Evolutionary conservation across 371 early-diverging fungal species (phyloP), one percentile per base, ranked within the genome.

Genomic region (Mucor ambiguus): DNA sequence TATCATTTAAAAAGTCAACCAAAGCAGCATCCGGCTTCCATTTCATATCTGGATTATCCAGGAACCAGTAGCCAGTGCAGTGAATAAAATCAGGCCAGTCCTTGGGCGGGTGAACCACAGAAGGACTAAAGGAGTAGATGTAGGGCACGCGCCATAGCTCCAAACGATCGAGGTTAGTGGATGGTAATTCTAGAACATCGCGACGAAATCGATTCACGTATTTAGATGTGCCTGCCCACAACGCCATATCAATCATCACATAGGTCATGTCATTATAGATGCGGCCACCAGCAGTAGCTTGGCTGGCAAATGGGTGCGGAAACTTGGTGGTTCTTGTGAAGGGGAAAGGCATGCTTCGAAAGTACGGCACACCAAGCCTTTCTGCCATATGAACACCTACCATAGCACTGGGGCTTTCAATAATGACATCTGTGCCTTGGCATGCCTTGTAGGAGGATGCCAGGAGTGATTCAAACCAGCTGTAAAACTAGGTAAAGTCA

Each of bases 61-160:
- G 77, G 71, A 92, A 93, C 92, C 92, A 93, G 70, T 91, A 93
- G 0, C 94, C 83, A n/a, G 85, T 87, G 24, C 82, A 83, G 59
- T 92, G 92, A 35, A 91, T 82, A 82, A 87, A 91, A 29, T 90
- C 90, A 4, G 83, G 80, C 94, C 94, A 94, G 66, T 94, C 94
- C 41, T 79, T 70, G 0, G 93, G 92, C 4, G 79, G 86, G 3
- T 89, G 89, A 7, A 92, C 87, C 7, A 93, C 81, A 10, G 80
- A 63, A 12, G 90, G 83, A 69, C 90, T 90, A 69, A 93, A 92
- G n/a, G 84, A 86, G 67, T 93, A 93, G 60, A 93, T 76, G 63
- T 87, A 86, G 5, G 93, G 93, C 4, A 91, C 85, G 10, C 78
- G 75, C 60, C 84, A 78, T 6, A 86, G 68, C 29, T 84, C 85